Conservation (phyloP, 768 basidiomycete species). For the Mrakia blollopis region DNA sequence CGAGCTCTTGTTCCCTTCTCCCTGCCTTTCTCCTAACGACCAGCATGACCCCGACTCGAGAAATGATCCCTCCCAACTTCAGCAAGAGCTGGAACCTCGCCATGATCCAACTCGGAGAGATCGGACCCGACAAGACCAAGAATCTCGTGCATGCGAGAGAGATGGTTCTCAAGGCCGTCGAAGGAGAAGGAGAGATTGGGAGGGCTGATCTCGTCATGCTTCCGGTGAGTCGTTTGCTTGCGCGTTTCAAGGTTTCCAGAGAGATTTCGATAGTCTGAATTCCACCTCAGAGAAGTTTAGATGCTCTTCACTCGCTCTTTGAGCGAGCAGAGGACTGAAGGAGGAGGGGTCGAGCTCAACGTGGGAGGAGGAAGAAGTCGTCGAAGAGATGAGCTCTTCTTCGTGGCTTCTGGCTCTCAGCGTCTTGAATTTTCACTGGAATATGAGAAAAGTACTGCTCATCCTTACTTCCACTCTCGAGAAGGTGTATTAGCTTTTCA, state of each 20-base stretch:
- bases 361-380: not conserved
- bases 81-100: constrained; percentile 17
- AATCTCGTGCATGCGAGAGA: constrained; percentile 26
- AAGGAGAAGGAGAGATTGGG: constrained; percentile 1
- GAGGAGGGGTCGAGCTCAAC: not conserved
- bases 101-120: constrained; percentile 32
- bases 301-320: not conserved
- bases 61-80: constrained; percentile 24
- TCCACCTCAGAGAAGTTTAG: too few relatives aligned
- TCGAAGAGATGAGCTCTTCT: not conserved
- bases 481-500: not conserved
- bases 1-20: too few relatives aligned
- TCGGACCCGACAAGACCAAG: constrained; percentile 10
- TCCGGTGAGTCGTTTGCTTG: constrained; percentile 28
- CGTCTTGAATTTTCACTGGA: too few relatives aligned
- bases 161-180: constrained; percentile 30
- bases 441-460: too few relatives aligned
- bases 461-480: too few relatives aligned
- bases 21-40: too few relatives aligned
- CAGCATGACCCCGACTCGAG: too few relatives aligned
- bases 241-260: not conserved
- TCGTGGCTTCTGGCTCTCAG: not conserved
- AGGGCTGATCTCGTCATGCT: constrained; percentile 31
- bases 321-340: not conserved
- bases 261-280: not conserved